phyloP scores from a whole-genome alignment of 257 asterid species.

The Henckelia pumila region DNA sequence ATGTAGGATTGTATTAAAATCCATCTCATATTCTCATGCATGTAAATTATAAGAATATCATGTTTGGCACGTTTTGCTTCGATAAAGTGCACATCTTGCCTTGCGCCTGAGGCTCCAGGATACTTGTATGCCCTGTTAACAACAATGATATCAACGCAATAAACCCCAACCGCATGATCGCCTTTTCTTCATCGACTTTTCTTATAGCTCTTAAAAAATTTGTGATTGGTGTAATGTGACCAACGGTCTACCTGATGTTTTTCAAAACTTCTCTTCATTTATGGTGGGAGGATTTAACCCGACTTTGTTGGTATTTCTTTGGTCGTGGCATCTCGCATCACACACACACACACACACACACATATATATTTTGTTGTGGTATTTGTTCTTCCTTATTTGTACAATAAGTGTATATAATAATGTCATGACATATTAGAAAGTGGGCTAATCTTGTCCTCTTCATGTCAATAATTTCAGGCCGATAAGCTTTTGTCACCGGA shows the following conservation, averaged over 20 bases:
- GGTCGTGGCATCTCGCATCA: slow-evolving; percentile 15
- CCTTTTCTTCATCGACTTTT: background rate
- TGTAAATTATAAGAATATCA: background rate
- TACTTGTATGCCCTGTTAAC: background rate
- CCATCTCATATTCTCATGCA: no score
- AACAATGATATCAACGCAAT: background rate
- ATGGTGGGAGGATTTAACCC: background rate
- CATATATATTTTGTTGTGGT: slow-evolving; percentile 3
- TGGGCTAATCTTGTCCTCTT: slow-evolving; percentile 17
- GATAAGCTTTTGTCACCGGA: slow-evolving; percentile 92
- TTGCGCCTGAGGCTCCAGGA: no score
- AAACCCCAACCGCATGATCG: background rate
- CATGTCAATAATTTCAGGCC: slow-evolving; percentile 57
- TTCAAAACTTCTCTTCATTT: background rate
- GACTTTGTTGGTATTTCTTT: background rate
- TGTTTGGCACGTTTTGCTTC: background rate
- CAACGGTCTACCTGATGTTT: background rate
- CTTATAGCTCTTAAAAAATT: background rate
- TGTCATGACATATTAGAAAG: slow-evolving; percentile 14
- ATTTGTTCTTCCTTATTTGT: background rate
- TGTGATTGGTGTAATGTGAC: background rate
- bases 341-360: no score
- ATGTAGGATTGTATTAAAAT: background rate
- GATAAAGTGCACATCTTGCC: no score
- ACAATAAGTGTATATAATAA: slow-evolving; percentile 11